Base-by-base conservation (phyloP, 371 early-diverging fungal genomes). In the Mucor lusitanicus region DNA sequence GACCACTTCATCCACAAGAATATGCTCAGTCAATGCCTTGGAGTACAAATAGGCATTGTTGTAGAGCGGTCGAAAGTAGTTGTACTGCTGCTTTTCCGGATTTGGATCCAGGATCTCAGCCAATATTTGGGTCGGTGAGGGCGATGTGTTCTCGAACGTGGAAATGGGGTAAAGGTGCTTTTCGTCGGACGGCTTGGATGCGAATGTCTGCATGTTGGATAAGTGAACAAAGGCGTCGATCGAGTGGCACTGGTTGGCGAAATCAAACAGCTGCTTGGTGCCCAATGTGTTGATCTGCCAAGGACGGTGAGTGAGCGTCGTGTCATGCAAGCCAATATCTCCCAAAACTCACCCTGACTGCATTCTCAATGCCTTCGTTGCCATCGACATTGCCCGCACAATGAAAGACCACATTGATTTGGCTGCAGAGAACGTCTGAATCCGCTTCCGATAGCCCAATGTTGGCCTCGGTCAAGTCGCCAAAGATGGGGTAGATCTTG, bases 351-450 rank as follows among this genome's bases (percentile, higher is more conserved):
- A 88, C 88, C 76, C 81, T 83, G 17, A 83, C 72, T 3, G 85
- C 71, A 25, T 75, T 65, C 68, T 85, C 83, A 28, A 87, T 59
- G 7, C 79, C 73, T 50, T 85, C 87, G 56, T 81, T 83, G 46
- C 85, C 84, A 60, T 86, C 87, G 21, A 85, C 78, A 25, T 77
- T 81, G 19, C 81, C 89, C 32, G 86, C 87, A 67, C 89, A 86
- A 56, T 89, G 84, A 42, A 85, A 76, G 19, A 89, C 76, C 12
- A 86, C 56, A 46, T 81, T 80, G 2, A 77, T 71, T 40, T 89
- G 68, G 9, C 74, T 77, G 7, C 72, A 74, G 12, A 89, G 57
- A 54, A 78, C 69, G 12, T 70, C 73, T 19, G 78, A 61, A 69
- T 87, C 84, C 3, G 70, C 50, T 9, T 76, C 78, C 6, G 84